Base-by-base conservation (phyloP, 495 filamentous ascomycete species). In the Hypomontagnella monticulosa region DNA sequence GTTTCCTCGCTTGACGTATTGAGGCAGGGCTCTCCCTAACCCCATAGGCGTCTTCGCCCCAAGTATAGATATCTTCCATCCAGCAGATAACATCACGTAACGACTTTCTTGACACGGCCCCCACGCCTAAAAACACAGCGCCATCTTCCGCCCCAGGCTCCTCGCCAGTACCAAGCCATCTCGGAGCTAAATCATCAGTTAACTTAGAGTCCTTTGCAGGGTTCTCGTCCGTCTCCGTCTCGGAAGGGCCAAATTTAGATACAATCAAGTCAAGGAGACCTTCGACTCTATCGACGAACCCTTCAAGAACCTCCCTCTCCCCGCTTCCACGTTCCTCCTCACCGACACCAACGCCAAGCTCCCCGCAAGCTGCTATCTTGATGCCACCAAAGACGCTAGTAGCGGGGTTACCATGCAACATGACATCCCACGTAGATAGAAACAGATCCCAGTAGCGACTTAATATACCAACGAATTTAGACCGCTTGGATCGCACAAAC, bases 321-420 rank as follows among this genome's bases (percentile, higher is more conserved):
- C 92, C 92, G 66, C 92, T 96, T 1, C 93, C 93, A 79, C 93
- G 87, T 59, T 97, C 91, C 77, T 97, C 93, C 71, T 97, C 93
- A 30, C 93, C 95, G 10, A 97, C 93, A 0, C 96, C 96, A 12
- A 97, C 85, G 14, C 95, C 96, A 19, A 97, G 86, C 76, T 97
- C 93, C 4, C 94, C 95, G 36, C 92, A 91, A 20, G 90, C 91
- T 12, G 95, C 92, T 41, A 98, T 85, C 75, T 97, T 97, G 62
- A 97, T 86, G 2, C 91, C 92, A 19, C 89, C 87, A 67, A 91
- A 91, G 3, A 96, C 83, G 57, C 88, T 88, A 4, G 88, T 85
- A 4, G 88, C 88, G 2, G 95, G 95, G 59, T 95, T 97, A 15
- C 93, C 95, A 71, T 92, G 89, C 36, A 98, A 80, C 41, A 97